Evolutionary conservation across 1,284 basidiomycete species (phyloP).

Genomic region (Coniferiporia sulphurascens): DNA sequence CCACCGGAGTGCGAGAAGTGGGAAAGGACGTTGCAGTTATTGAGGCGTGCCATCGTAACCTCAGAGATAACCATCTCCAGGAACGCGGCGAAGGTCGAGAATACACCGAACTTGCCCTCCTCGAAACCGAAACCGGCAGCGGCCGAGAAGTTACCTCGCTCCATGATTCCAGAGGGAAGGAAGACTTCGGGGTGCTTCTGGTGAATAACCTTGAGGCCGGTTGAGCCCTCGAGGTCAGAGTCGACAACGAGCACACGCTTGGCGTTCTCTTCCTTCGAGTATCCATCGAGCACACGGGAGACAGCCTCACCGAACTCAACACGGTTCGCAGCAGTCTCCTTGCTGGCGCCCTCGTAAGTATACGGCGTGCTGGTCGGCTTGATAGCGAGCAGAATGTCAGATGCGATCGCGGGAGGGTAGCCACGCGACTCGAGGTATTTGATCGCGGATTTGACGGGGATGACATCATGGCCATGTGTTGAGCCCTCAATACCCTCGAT

Average conservation of each 20-base stretch:
- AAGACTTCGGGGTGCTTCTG: conserved; percentile 86
- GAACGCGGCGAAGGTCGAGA: conserved; percentile 86
- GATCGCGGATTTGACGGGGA: conserved; percentile 71
- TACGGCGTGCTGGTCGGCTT: conserved; percentile 55
- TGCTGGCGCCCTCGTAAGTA: conserved; percentile 61
- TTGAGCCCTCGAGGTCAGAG: conserved; percentile 85
- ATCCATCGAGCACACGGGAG: conserved; percentile 65
- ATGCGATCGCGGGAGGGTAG: conserved; percentile 46
- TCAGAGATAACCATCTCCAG: conserved; percentile 85
- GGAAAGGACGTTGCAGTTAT: conserved; percentile 78
- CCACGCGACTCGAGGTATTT: conserved; percentile 67
- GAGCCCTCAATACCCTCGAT: conserved; percentile 74
- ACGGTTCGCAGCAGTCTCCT: conserved; percentile 74
- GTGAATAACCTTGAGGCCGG: conserved; percentile 80
- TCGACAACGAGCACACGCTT: conserved; percentile 83
- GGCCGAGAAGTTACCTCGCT: conserved; percentile 77
- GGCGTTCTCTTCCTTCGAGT: conserved; percentile 72
- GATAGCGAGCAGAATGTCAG: conserved; percentile 59
- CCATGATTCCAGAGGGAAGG: conserved; percentile 79
- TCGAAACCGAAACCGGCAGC: conserved; percentile 84
- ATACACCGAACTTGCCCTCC: conserved; percentile 70
- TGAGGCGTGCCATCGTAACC: conserved; percentile 84
- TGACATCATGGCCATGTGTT: conserved; percentile 78
- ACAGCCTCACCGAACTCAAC: conserved; percentile 82
- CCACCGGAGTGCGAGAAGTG: conserved; percentile 88